Conservation (phyloP, 2,329 filamentous ascomycete genomes). For the Tolypocladium amazonense region DNA sequence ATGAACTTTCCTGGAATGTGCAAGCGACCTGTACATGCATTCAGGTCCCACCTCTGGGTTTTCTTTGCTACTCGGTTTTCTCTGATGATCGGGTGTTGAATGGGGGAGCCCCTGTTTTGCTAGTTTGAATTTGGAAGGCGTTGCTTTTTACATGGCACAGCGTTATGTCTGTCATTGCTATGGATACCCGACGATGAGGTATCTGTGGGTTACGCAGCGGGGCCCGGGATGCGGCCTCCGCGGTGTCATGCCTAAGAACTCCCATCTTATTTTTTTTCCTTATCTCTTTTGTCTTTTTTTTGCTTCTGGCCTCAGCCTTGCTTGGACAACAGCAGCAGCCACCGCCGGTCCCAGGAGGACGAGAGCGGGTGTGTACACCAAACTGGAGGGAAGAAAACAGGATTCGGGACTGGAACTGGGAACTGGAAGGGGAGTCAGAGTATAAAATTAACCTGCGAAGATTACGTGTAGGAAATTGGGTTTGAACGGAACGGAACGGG, state of each 20-base stretch:
- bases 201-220: neutral
- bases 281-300: neutral
- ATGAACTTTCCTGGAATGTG: constrained; percentile 16
- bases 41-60: neutral
- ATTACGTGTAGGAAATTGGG: neutral
- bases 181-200: neutral
- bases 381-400: neutral
- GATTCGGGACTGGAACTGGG: neutral
- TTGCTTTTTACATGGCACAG: neutral
- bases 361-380: neutral
- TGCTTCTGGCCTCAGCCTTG: neutral
- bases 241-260: neutral
- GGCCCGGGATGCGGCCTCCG: neutral
- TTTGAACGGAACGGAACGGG: neutral
- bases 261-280: neutral
- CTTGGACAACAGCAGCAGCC: neutral
- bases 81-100: neutral
- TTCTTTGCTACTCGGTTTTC: neutral
- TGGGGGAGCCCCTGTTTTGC: neutral
- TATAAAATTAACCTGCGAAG: neutral
- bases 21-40: constrained; percentile 6
- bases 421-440: neutral
- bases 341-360: neutral
- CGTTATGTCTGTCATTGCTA: neutral
- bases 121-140: neutral